phyloP scores from a whole-genome alignment of 129 eudicot species.

The Heracleum sosnowskyi region DNA sequence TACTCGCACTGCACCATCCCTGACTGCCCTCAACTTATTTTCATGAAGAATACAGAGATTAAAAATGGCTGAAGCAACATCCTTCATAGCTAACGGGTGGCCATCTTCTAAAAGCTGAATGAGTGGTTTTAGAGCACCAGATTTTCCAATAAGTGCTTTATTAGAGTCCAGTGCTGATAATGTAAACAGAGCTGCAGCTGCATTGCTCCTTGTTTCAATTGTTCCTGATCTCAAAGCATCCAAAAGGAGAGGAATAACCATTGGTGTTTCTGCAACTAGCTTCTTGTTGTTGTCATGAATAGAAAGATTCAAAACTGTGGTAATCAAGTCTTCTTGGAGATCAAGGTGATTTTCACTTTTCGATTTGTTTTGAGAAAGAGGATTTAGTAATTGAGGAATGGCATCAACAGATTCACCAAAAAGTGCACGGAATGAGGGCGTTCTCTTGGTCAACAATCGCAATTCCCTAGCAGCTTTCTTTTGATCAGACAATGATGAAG shows the following conservation, averaged over 20 bases:
- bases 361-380: conserved; percentile 5
- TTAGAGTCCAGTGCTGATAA: conserved; percentile 34
- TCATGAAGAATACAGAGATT: conserved; percentile 28
- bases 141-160: conserved; percentile 23
- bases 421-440: conserved; percentile 28
- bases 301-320: conserved; percentile 24
- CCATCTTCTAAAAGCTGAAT: conserved; percentile 28
- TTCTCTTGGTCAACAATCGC: conserved; percentile 23
- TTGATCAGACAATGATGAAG: conserved; percentile 31
- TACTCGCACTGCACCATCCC: conserved; percentile 31
- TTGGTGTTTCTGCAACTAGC: conserved; percentile 20
- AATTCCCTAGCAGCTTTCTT: conserved; percentile 29
- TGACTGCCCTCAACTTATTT: conserved; percentile 26
- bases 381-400: conserved; percentile 23
- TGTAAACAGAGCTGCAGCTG: conserved; percentile 31
- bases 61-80: conserved; percentile 30
- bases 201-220: conserved; percentile 30
- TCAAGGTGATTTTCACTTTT: conserved; percentile 19
- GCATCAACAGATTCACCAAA: conserved; percentile 30
- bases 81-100: conserved; percentile 26
- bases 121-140: conserved; percentile 28
- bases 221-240: conserved; percentile 21
- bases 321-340: conserved; percentile 30
- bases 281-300: conserved; percentile 23
- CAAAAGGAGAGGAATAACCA: conserved; percentile 20